Base-by-base conservation (phyloP, 1,284 basidiomycete genomes). In the Trametes sp. region DNA sequence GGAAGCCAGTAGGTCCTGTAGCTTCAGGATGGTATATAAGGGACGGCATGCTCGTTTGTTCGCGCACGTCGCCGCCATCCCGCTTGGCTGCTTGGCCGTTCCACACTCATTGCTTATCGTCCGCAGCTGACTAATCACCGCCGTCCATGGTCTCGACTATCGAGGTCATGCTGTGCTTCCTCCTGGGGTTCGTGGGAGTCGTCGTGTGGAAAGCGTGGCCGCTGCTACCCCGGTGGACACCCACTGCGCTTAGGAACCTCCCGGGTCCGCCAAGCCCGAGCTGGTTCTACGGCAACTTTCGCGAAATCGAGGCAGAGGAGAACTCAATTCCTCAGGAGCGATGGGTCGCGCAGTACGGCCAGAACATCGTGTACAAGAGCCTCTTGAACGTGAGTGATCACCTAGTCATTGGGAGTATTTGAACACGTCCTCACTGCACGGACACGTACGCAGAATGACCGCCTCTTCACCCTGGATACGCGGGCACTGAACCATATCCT, bases 211-310 rank as follows among this genome's bases (percentile, higher is more conserved):
- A 44, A 36, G 31, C 48, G 19, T 52, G 35, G 26, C 48, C 51
- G 16, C 45, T 61, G 24, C 33, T 61, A 14, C 13, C 44, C 6
- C 64, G 50, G 23, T 70, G 75, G 35, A 65, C 69, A 19, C 80
- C 71, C 0, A 84, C 84, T 1, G 80, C 83, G 0, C 62, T 86
- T 10, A 77, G 79, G 26, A 61, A 74, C 55, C 69, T 87, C 21
- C 84, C 79, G 14, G 85, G 86, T 2, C 87, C 85, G 0, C 76
- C 80, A 42, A 81, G 72, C 61, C 67, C 75, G 1, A 84, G 82
- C 67, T 79, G 77, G 62, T 64, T 90, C 23, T 86, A 77, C 66
- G 88, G 88, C 0, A 84, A 85, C 54, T 16, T 68, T 24, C 61
- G 60, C 29, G 42, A 10, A 4, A 53, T 70, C 5, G 14, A 45